phyloP scores from a whole-genome alignment of 106 monocot species.

The Dendrobium nobile region DNA sequence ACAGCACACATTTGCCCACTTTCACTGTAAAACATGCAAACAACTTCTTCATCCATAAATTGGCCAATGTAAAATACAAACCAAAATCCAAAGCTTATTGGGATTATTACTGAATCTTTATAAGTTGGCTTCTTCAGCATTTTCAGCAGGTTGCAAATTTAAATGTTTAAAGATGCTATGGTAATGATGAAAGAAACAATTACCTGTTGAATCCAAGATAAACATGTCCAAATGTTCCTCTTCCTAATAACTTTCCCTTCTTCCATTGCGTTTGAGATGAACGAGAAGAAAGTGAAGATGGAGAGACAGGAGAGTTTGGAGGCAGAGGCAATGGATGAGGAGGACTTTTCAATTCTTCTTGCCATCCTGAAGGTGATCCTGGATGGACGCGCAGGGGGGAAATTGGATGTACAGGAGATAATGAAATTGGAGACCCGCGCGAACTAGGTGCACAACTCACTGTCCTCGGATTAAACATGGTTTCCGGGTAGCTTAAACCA shows the following conservation, averaged over 20 bases:
- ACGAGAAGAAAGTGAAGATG: slow-evolving; percentile 23
- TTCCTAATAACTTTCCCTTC: slow-evolving; percentile 58
- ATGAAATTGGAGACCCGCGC: slow-evolving; percentile 20
- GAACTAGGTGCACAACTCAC: slow-evolving; percentile 22
- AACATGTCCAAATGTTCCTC: slow-evolving; percentile 63
- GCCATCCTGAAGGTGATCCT: slow-evolving; percentile 21
- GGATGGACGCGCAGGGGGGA: slow-evolving; percentile 12
- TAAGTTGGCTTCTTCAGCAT: background rate
- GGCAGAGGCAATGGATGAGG: slow-evolving; percentile 60
- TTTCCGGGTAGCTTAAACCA: slow-evolving; percentile 8
- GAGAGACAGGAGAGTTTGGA: slow-evolving; percentile 36
- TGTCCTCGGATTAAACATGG: slow-evolving; percentile 7
- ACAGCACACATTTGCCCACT: slow-evolving; percentile 88
- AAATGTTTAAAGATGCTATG: background rate
- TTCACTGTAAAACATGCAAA: slow-evolving; percentile 42
- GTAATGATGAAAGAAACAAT: background rate
- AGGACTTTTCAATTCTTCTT: slow-evolving; percentile 32
- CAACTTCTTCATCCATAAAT: background rate
- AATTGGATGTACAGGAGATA: slow-evolving; percentile 23
- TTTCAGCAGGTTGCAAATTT: background rate
- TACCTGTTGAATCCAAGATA: slow-evolving; percentile 66
- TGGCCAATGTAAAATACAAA: background rate
- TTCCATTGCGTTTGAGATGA: slow-evolving; percentile 41
- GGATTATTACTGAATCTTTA: background rate
- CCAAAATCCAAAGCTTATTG: background rate